Conservation (phyloP, 768 basidiomycete genomes). For the Mycena galopus region DNA sequence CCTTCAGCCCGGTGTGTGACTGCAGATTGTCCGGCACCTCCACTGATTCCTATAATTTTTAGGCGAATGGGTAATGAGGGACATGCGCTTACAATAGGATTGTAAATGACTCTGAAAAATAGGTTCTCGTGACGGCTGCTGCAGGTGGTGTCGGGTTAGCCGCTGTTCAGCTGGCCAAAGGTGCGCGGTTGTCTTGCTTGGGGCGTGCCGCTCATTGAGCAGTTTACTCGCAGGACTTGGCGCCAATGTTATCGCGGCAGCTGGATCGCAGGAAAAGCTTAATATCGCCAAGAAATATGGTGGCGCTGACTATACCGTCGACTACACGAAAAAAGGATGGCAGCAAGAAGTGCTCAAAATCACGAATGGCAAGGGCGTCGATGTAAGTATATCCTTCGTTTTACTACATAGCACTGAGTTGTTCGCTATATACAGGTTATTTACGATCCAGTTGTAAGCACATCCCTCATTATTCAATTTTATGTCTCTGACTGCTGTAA, state of each 20-base stretch:
- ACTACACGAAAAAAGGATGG: slow-evolving; percentile 87
- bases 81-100: no score
- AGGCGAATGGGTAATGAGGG: slow-evolving; percentile 77
- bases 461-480: background rate
- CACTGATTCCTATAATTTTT: slow-evolving; percentile 3
- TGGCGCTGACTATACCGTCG: slow-evolving; percentile 85
- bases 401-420: no score
- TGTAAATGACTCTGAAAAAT: no score
- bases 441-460: slow-evolving; percentile 82
- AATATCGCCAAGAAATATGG: slow-evolving; percentile 81
- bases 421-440: slow-evolving; percentile 46
- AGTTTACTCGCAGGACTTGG: slow-evolving; percentile 74
- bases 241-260: slow-evolving; percentile 95
- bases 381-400: slow-evolving; percentile 54
- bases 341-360: slow-evolving; percentile 90
- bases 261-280: slow-evolving; percentile 83
- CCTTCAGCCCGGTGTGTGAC: slow-evolving; percentile 74
- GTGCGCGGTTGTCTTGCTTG: slow-evolving; percentile 50
- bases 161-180: slow-evolving; percentile 94
- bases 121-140: slow-evolving; percentile 91
- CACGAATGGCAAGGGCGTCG: slow-evolving; percentile 87
- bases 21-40: background rate
- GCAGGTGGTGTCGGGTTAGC: slow-evolving; percentile 96
- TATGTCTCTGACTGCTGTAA: background rate
- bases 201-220: slow-evolving; percentile 1